Evolutionary conservation across 2,329 filamentous ascomycete species (phyloP).

Genomic region (Aaosphaeria pasadenensis): DNA sequence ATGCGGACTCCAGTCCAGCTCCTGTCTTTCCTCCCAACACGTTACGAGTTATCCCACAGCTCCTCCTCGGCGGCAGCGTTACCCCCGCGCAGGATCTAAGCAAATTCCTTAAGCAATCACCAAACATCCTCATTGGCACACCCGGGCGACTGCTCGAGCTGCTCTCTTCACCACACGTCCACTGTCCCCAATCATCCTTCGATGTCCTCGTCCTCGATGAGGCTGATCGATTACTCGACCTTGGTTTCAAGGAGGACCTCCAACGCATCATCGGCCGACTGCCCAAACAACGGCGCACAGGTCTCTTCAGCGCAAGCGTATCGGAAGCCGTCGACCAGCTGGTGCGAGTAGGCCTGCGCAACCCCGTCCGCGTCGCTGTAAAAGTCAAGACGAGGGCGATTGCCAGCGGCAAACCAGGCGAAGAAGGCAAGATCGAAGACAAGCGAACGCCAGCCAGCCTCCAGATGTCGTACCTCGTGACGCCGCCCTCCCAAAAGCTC

Average conservation of each 20-base stretch:
- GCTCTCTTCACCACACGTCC: slow-evolving; percentile 79
- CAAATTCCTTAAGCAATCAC: slow-evolving; percentile 76
- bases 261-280: slow-evolving; percentile 79
- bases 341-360: slow-evolving; percentile 84
- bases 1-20: slow-evolving; percentile 36
- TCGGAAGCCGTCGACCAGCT: slow-evolving; percentile 92
- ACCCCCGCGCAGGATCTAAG: slow-evolving; percentile 82
- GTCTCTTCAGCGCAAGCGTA: slow-evolving; percentile 93
- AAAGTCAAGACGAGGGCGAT: slow-evolving; percentile 65
- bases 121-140: slow-evolving; percentile 87
- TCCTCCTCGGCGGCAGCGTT: slow-evolving; percentile 75
- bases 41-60: slow-evolving; percentile 70
- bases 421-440: slow-evolving; percentile 67
- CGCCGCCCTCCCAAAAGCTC: slow-evolving; percentile 75
- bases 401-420: slow-evolving; percentile 37
- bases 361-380: slow-evolving; percentile 92
- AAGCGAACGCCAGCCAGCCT: slow-evolving; percentile 86
- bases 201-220: slow-evolving; percentile 92
- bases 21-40: slow-evolving; percentile 46
- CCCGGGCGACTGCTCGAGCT: slow-evolving; percentile 88
- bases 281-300: slow-evolving; percentile 90
- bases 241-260: slow-evolving; percentile 90
- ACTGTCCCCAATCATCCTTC: slow-evolving; percentile 84
- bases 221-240: slow-evolving; percentile 85
- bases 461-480: slow-evolving; percentile 82